Evolutionary conservation across 371 early-diverging fungal genomes (phyloP), one percentile per base, ranked within the genome.

Genomic region (Massospora cicadina): DNA sequence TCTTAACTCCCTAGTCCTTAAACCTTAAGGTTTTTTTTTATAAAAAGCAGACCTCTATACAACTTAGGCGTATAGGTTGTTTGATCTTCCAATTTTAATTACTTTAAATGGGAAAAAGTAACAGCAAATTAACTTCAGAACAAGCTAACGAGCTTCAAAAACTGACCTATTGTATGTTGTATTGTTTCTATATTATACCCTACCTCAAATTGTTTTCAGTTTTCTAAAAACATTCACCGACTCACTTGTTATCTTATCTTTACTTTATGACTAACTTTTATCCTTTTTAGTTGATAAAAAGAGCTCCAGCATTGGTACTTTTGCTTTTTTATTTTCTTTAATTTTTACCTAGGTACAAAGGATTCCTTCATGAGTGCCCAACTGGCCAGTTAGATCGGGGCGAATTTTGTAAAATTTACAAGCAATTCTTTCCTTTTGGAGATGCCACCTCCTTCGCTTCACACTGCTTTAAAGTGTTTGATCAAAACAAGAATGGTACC

Each of bases 401-500:
- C 13, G 91, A 91, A 66, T 95, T 97, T 68, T 86, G 85, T 74
- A 86, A 87, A 67, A 91, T 95, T 54, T 97, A 94, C 77, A 91
- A 95, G 73, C 89, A 89, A 69, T 95, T 91, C 77, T 97, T 95
- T 69, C 95, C 97, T 10, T 95, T 97, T 72, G 95, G 95, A 30
- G 94, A 97, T 72, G 81, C 95, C 2, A 80, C 87, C 60, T 76
- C 79, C 30, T 97, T 93, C 75, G 90, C 95, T 23, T 89, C 91
- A 68, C 85, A 89, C 73, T 90, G 89, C 1, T 93, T 93, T 68
- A 79, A 86, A 59, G 84, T 92, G 54, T 93, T 94, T 76, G 95
- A 94, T 69, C 74, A 77, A 43, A 87, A 94, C 72, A 83, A 85
- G 70, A 87, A 88, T 69, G 93, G 93, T 23, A 80, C 75, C 53